phyloP scores from a whole-genome alignment of 345 rosid species.

The Kandelia obovata region DNA sequence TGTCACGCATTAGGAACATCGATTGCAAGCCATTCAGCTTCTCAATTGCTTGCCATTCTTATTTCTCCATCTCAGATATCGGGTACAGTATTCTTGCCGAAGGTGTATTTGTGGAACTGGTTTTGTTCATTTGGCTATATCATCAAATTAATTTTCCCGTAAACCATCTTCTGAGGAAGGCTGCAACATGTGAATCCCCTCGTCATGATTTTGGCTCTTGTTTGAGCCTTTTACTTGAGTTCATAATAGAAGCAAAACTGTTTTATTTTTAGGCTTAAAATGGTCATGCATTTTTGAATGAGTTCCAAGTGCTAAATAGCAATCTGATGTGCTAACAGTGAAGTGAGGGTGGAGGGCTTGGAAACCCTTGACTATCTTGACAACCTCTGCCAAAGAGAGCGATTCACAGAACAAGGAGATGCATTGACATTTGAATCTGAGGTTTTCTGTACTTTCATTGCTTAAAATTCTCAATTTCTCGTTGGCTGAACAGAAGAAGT shows the following conservation, averaged over 20 bases:
- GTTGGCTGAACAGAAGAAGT: too few species aligned
- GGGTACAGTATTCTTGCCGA: constrained; percentile 38
- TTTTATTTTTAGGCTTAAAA: background rate
- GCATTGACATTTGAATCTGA: constrained; percentile 87
- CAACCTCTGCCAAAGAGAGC: constrained; percentile 60
- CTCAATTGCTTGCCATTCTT: constrained; percentile 78
- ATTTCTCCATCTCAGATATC: constrained; percentile 83
- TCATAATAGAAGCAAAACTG: too few species aligned
- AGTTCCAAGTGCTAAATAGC: background rate
- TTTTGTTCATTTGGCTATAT: too few species aligned
- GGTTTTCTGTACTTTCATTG: constrained; percentile 33
- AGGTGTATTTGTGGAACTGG: too few species aligned
- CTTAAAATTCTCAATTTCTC: too few species aligned
- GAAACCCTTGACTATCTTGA: constrained; percentile 95
- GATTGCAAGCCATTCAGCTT: constrained; percentile 79
- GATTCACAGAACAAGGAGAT: constrained; percentile 90
- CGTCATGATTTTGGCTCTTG: too few species aligned
- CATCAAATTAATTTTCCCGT: too few species aligned
- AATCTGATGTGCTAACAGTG: constrained; percentile 42
- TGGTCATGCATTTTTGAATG: background rate
- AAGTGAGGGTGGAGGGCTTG: constrained; percentile 90
- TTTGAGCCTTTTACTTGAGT: too few species aligned
- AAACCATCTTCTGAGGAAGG: too few species aligned
- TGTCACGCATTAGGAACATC: constrained; percentile 85
- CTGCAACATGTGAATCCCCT: too few species aligned